Percentiles rank a stretch among this genome's conserved stretches.
These are phyloP conservation scores for Globisporangium orthogonon DNA, from an alignment of 352 stramenopile species.

Conservation along the genomic window DNA sequence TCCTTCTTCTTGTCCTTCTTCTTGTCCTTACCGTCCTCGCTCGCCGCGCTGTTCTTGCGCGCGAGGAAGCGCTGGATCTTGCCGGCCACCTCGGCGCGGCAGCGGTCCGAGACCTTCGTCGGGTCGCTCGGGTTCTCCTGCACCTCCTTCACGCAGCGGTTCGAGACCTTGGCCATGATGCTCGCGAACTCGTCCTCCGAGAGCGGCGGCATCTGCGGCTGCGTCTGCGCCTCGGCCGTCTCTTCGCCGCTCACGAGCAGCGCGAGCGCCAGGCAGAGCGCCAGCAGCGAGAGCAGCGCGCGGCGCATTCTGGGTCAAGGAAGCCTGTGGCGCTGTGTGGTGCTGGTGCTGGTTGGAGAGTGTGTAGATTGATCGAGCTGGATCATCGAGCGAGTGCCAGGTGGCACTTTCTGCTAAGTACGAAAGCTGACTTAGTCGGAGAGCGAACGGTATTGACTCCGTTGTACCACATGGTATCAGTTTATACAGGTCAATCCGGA, in stretches of 20 bases:
- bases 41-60: constrained; percentile 27
- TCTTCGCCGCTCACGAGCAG: constrained; percentile 15
- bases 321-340: not conserved
- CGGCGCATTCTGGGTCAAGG: constrained; percentile 27
- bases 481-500: too few species aligned
- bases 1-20: constrained; percentile 9
- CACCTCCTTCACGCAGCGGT: constrained; percentile 66
- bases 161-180: constrained; percentile 70
- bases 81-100: constrained; percentile 39
- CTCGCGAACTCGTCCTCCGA: constrained; percentile 54
- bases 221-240: constrained; percentile 36
- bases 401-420: too few species aligned
- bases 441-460: not conserved
- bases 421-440: not conserved
- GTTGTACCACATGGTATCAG: too few species aligned
- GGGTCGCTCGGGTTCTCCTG: constrained; percentile 60
- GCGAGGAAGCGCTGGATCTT: constrained; percentile 63
- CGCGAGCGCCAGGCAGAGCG: constrained; percentile 28
- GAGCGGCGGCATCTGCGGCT: constrained; percentile 28
- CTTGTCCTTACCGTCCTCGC: constrained; percentile 15
- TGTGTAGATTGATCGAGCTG: not conserved
- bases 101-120: constrained; percentile 57
- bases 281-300: constrained; percentile 37
- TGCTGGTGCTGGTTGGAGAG: not conserved
- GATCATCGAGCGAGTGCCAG: not conserved